Percentiles rank a stretch among this genome's conserved stretches.
Conservation (phyloP, 768 basidiomycete genomes). For the Amyloporia xantha region DNA sequence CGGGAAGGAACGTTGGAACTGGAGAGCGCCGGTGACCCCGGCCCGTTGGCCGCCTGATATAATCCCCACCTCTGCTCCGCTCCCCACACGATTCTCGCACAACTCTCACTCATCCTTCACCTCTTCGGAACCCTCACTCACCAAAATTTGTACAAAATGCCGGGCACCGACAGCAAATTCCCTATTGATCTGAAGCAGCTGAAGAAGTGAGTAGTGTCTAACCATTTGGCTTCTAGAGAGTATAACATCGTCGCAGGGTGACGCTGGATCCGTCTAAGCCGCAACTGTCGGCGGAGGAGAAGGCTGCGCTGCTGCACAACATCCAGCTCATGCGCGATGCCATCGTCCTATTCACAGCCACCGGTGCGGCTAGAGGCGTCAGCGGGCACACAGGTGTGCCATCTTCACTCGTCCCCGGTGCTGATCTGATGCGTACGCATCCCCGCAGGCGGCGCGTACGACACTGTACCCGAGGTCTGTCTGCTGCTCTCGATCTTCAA, state of each 20-base stretch:
- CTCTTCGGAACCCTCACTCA: background rate
- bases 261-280: slow-evolving; percentile 65
- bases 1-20: no score
- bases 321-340: slow-evolving; percentile 80
- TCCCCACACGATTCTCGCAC: background rate
- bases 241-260: slow-evolving; percentile 39
- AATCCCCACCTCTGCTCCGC: background rate
- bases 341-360: slow-evolving; percentile 81
- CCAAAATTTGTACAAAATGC: slow-evolving; percentile 28
- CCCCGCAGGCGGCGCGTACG: slow-evolving; percentile 35
- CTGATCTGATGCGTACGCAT: background rate
- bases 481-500: slow-evolving; percentile 73
- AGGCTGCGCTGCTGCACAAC: slow-evolving; percentile 51
- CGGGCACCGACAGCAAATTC: slow-evolving; percentile 42
- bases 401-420: background rate
- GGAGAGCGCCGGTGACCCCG: slow-evolving; percentile 4
- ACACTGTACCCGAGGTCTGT: slow-evolving; percentile 80
- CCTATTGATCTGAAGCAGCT: slow-evolving; percentile 75
- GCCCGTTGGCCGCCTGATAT: background rate
- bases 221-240: no score
- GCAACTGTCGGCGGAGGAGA: slow-evolving; percentile 58
- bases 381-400: slow-evolving; percentile 73
- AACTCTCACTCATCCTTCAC: background rate
- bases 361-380: slow-evolving; percentile 79
- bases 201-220: slow-evolving; percentile 57